Evolutionary conservation across 2,329 filamentous ascomycete genomes (phyloP), one percentile per base, ranked within the genome.

Genomic region (Mycosphaerelloides madeirae): DNA sequence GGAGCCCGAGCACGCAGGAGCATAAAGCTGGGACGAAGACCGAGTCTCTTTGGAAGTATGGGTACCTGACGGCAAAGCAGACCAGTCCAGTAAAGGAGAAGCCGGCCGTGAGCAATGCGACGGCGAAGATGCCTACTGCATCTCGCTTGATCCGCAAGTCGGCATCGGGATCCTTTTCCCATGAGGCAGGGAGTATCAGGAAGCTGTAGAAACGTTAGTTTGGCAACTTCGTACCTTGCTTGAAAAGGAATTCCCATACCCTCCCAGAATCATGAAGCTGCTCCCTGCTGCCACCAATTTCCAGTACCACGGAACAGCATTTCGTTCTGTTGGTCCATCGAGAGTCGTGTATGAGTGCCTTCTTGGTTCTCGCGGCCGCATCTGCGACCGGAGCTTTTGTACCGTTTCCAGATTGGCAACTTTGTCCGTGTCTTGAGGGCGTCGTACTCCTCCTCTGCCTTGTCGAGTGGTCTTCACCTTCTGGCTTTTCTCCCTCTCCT

Each of bases 181-280:
- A 76, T 41, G 73, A 68, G 19, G 67, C 64, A 6, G 72, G 71
- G 15, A 76, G 63, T 43, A 75, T 70, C 28, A 76, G 65, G 56
- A 70, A 76, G 40, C 72, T 73, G 43, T 31, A 32, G 33, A 36
- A n/a, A 34, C 40, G 41, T 57, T 37, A 58, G 52, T 45, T 19
- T 35, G 22, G 18, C 11, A 14, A 25, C 35, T 33, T 22, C 22
- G 4, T 29, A 8, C 15, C n/a, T n/a, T n/a, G 22, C n/a, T 7
- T 34, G 46, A 59, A 46, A 60, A 54, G 43, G 18, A 20, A 20
- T 13, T 39, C 41, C 36, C 68, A 44, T 59, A 72, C 67, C 71
- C 72, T 60, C 69, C 72, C 22, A 75, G 52, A 36, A 75, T 69
- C 67, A 74, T 69, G 62, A 71, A 69, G 25, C 67, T 68, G 16